phyloP scores from a whole-genome alignment of 2,329 filamentous ascomycete genomes.

The Stachybotrys chlorohalonatus region DNA sequence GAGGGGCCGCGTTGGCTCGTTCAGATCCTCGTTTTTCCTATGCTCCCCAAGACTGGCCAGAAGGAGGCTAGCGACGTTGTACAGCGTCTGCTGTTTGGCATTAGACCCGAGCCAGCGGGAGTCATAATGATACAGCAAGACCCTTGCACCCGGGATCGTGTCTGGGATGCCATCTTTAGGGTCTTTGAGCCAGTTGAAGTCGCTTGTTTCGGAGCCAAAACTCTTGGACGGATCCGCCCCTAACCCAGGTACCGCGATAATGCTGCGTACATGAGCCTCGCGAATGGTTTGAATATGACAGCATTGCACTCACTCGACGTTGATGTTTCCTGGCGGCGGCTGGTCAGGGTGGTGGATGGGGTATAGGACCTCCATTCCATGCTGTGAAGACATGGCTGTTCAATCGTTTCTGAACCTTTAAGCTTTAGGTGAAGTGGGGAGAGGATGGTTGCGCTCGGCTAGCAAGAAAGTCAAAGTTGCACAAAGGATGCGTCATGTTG shows the following conservation, averaged over 20 bases:
- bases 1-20: not conserved
- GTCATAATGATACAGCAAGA: not conserved
- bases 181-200: slow-evolving; percentile 1
- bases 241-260: not conserved
- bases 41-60: not conserved
- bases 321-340: not conserved
- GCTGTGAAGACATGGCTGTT: not conserved
- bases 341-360: not conserved
- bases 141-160: not conserved
- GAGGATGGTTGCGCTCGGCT: not conserved
- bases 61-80: not conserved
- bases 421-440: not conserved
- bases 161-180: not conserved
- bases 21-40: not conserved
- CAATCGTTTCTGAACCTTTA: not conserved
- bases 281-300: not conserved
- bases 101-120: not conserved
- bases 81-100: not conserved
- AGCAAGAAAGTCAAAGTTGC: too few relatives aligned
- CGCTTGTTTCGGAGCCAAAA: not conserved
- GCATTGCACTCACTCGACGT: not conserved
- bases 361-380: not conserved
- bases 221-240: not conserved
- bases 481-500: too few relatives aligned
- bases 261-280: not conserved